These are phyloP conservation scores for Fusarium agapanthi DNA, from an alignment of 2,329 filamentous ascomycete species.

Conservation along the genomic window DNA sequence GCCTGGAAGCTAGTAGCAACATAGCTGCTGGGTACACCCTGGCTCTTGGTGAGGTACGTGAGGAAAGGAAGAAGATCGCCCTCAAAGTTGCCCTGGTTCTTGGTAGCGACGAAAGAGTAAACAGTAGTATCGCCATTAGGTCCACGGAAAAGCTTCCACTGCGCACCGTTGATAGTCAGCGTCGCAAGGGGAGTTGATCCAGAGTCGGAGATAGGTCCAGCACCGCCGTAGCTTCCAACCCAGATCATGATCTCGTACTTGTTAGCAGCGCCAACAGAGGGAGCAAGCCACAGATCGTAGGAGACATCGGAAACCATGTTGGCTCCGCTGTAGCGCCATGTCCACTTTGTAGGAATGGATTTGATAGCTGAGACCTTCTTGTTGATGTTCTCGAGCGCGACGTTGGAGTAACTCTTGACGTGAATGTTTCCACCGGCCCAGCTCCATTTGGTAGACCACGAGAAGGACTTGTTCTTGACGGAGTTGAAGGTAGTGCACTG, in stretches of 20 bases:
- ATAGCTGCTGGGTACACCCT: slow-evolving; percentile 47
- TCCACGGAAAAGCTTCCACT: slow-evolving; percentile 70
- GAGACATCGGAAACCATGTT: slow-evolving; percentile 62
- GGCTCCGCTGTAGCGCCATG: slow-evolving; percentile 44
- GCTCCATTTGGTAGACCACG: slow-evolving; percentile 53
- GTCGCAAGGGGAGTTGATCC: slow-evolving; percentile 44
- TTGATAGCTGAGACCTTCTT: slow-evolving; percentile 48
- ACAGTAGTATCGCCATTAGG: slow-evolving; percentile 67
- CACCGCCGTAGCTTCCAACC: slow-evolving; percentile 66
- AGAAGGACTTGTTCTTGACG: slow-evolving; percentile 45
- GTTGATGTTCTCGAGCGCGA: slow-evolving; percentile 48
- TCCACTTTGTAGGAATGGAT: slow-evolving; percentile 49
- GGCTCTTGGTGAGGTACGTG: slow-evolving; percentile 59
- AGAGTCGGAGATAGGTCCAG: slow-evolving; percentile 59
- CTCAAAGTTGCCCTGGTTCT: slow-evolving; percentile 59
- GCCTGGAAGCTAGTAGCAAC: slow-evolving; percentile 38
- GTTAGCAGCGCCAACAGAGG: slow-evolving; percentile 51
- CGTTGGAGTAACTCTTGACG: slow-evolving; percentile 58
- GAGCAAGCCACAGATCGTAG: slow-evolving; percentile 68
- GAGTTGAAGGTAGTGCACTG: slow-evolving; percentile 55
- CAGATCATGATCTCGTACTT: slow-evolving; percentile 74
- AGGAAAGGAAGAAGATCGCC: slow-evolving; percentile 68
- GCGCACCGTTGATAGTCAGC: slow-evolving; percentile 60
- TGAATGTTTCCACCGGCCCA: slow-evolving; percentile 50
- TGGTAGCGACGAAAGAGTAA: slow-evolving; percentile 60